phyloP scores from a whole-genome alignment of 1,139 yeast species.

The Arxiozyma slooffiae region DNA sequence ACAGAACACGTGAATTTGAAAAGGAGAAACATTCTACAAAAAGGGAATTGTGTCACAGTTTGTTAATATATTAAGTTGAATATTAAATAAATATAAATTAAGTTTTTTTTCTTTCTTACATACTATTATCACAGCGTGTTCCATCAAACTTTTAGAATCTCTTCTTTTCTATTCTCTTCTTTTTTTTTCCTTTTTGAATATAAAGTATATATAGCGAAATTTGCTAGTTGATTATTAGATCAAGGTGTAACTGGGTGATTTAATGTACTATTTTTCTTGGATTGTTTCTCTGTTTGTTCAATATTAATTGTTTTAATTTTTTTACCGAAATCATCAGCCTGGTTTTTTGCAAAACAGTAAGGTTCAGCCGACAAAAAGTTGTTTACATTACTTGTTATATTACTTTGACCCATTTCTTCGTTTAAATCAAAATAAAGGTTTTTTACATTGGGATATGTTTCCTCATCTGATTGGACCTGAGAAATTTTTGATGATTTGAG shows the following conservation, averaged over 20 bases:
- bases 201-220: neutral
- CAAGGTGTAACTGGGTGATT: neutral
- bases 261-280: neutral
- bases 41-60: neutral
- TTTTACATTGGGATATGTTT: neutral
- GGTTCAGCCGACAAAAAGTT: neutral
- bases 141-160: too few species aligned
- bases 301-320: neutral
- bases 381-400: neutral
- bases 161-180: too few species aligned
- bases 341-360: neutral
- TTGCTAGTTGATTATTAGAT: too few species aligned
- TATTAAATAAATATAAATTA: too few species aligned
- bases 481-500: neutral
- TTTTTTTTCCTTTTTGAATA: neutral
- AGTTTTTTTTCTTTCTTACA: too few species aligned
- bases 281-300: neutral
- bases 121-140: too few species aligned
- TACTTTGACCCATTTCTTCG: neutral
- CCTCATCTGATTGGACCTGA: neutral
- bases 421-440: neutral
- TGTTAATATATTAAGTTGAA: neutral
- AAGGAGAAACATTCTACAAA: neutral
- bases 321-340: neutral
- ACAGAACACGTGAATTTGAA: too few species aligned